phyloP scores from a whole-genome alignment of 2,329 filamentous ascomycete species.

The Phyllosticta ampelicida region DNA sequence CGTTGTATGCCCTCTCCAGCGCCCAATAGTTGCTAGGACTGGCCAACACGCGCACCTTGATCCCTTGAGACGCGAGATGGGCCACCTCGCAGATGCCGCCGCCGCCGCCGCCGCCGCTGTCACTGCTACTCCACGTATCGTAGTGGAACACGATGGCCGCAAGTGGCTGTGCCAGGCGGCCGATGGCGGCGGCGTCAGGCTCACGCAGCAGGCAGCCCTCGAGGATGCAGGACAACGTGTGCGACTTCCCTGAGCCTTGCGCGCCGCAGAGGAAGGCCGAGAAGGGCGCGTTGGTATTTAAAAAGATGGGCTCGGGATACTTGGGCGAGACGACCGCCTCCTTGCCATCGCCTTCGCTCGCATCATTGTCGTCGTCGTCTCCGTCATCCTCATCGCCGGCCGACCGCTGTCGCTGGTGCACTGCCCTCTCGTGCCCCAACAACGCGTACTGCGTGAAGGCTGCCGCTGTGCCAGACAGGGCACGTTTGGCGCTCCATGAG shows the following conservation, averaged over 20 bases:
- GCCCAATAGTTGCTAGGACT: constrained; percentile 37
- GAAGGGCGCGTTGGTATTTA: constrained; percentile 46
- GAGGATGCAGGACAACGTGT: constrained; percentile 48
- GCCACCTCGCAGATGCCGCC: constrained; percentile 47
- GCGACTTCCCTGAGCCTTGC: constrained; percentile 52
- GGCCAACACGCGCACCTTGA: constrained; percentile 42
- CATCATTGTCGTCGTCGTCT: not conserved
- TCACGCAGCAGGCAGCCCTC: constrained; percentile 45
- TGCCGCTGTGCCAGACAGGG: not conserved
- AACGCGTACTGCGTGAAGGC: constrained; percentile 8
- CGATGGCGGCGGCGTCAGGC: constrained; percentile 26
- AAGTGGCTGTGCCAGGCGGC: constrained; percentile 40
- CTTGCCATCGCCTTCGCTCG: not conserved
- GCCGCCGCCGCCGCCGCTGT: not conserved
- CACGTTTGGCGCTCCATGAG: constrained; percentile 8
- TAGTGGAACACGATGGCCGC: constrained; percentile 51
- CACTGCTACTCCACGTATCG: constrained; percentile 23
- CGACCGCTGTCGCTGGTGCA: no score
- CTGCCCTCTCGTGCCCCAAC: not conserved
- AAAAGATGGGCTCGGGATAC: constrained; percentile 25
- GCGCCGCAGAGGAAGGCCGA: constrained; percentile 53
- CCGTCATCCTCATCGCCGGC: not conserved
- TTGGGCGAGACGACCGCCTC: not conserved
- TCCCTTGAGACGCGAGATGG: constrained; percentile 37
- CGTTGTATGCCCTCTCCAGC: constrained; percentile 34